Percentiles rank a stretch among this genome's conserved stretches.
These are phyloP conservation scores for Auricularia cornea DNA, from an alignment of 768 basidiomycete species.

Conservation along the genomic window DNA sequence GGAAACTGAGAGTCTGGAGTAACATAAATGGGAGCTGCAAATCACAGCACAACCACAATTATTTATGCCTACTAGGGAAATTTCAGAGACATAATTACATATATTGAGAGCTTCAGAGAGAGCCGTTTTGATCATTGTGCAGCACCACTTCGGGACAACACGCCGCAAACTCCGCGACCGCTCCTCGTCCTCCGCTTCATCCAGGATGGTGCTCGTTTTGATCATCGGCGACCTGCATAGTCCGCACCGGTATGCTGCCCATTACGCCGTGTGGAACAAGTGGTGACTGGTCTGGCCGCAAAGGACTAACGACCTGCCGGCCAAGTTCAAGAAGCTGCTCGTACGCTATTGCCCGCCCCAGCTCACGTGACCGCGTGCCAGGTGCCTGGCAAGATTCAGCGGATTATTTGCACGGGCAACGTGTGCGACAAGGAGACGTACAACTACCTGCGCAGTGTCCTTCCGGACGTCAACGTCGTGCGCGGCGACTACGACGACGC, in stretches of 20 bases:
- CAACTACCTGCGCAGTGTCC: conserved; percentile 92
- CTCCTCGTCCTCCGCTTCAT: not conserved
- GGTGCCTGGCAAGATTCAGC: conserved; percentile 93
- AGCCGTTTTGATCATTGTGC: too few species aligned
- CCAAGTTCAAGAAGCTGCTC: conserved; percentile 94
- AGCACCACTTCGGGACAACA: too few species aligned
- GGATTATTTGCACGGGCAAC: conserved; percentile 96
- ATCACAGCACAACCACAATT: too few species aligned
- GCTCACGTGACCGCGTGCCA: conserved; percentile 7
- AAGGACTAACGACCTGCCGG: conserved; percentile 80
- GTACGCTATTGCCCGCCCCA: conserved; percentile 23
- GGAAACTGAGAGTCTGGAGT: too few species aligned
- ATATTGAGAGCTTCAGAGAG: too few species aligned
- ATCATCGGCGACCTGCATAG: conserved; percentile 97
- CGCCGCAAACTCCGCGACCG: too few species aligned
- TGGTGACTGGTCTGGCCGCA: not conserved
- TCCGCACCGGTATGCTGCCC: conserved; percentile 46
- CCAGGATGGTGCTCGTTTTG: conserved; percentile 81
- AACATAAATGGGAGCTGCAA: too few species aligned
- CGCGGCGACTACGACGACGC: conserved; percentile 95
- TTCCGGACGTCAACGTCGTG: conserved; percentile 85
- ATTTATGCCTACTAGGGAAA: too few species aligned
- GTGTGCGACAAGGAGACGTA: conserved; percentile 96
- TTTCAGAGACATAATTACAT: too few species aligned
- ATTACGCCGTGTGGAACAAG: not conserved